phyloP scores from a whole-genome alignment of 1,284 basidiomycete genomes.

The Heterobasidion annosum region DNA sequence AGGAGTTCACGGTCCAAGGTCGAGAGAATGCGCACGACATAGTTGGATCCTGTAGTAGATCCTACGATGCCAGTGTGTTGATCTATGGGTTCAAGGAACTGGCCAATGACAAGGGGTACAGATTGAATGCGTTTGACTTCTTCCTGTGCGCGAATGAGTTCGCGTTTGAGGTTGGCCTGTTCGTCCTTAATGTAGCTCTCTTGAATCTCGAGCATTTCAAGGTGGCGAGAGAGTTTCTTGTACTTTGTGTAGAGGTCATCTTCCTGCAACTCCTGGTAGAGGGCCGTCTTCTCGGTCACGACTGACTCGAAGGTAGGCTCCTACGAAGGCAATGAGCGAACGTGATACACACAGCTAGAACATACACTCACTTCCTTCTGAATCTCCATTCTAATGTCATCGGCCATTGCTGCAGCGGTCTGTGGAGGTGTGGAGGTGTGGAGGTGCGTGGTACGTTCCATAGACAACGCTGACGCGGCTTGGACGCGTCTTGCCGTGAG shows the following conservation, averaged over 20 bases:
- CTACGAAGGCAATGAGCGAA: conserved; percentile 29
- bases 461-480: conserved; percentile 46
- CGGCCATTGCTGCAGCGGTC: conserved; percentile 36
- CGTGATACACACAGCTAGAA: neutral
- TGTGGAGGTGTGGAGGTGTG: neutral
- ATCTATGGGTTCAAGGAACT: conserved; percentile 99
- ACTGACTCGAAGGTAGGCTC: conserved; percentile 88
- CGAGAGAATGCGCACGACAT: conserved; percentile 95
- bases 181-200: conserved; percentile 99
- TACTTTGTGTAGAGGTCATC: conserved; percentile 94
- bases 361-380: conserved; percentile 62
- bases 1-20: conserved; percentile 96
- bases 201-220: conserved; percentile 92
- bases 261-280: conserved; percentile 81
- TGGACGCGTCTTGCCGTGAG: conserved; percentile 12
- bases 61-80: conserved; percentile 97
- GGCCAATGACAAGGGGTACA: conserved; percentile 98
- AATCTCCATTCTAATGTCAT: conserved; percentile 78
- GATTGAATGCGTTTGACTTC: conserved; percentile 99
- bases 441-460: too few species aligned
- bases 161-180: conserved; percentile 95
- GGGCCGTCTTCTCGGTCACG: conserved; percentile 79
- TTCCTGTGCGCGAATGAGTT: conserved; percentile 97
- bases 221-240: conserved; percentile 88
- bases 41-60: conserved; percentile 97